phyloP scores from a whole-genome alignment of 768 basidiomycete genomes.

The Termitomyces sp. region DNA sequence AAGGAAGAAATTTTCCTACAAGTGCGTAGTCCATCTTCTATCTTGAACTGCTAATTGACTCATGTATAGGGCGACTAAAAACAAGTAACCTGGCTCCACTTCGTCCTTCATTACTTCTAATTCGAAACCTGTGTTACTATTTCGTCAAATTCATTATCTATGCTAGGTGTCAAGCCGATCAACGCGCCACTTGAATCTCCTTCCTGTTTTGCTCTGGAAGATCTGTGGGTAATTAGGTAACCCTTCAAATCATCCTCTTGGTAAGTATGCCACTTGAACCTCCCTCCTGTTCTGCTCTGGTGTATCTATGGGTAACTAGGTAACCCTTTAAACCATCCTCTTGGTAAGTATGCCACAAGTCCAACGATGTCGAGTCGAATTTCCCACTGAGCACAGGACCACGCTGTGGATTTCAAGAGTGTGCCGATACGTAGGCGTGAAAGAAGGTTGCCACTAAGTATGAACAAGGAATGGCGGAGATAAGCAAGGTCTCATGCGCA shows the following conservation, averaged over 20 bases:
- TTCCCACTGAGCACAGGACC: no score
- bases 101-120: neutral
- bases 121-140: no score
- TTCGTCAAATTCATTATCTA: no score
- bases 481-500: no score
- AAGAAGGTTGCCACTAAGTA: no score
- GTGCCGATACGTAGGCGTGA: no score
- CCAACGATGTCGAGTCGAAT: no score
- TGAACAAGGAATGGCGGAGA: no score
- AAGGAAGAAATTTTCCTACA: conserved; percentile 80
- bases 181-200: neutral
- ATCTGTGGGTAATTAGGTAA: neutral
- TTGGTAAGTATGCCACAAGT: neutral
- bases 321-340: neutral
- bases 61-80: conserved; percentile 14
- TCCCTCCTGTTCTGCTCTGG: neutral
- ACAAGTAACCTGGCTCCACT: conserved; percentile 8
- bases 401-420: no score
- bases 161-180: no score
- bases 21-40: conserved; percentile 43
- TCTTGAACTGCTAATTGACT: neutral
- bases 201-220: neutral
- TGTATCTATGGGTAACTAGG: neutral
- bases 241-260: neutral
- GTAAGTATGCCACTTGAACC: neutral